Evolutionary conservation across 306 rosid species (phyloP).

Genomic region (Trifolium repens): DNA sequence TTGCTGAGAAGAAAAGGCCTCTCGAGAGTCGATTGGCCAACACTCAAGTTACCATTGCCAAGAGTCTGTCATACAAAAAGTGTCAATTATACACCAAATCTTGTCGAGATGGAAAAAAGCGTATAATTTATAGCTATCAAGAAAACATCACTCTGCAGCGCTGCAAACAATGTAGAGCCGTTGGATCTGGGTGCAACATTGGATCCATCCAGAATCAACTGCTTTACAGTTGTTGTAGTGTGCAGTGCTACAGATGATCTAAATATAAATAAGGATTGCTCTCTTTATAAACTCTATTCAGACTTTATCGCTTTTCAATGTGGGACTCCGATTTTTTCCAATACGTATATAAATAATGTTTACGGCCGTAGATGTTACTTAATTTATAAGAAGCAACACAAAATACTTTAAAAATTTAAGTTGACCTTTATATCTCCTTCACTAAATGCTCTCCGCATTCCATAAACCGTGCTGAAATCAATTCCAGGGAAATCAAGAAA

Average conservation of each 20-base stretch:
- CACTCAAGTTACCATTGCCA: slow-evolving; percentile 52
- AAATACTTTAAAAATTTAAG: slow-evolving; percentile 26
- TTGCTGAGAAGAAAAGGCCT: slow-evolving; percentile 62
- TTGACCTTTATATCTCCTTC: slow-evolving; percentile 96
- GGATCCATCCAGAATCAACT: neutral
- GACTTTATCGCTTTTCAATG: neutral
- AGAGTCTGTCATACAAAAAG: slow-evolving; percentile 79
- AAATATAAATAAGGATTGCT: neutral
- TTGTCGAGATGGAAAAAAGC: slow-evolving; percentile 50
- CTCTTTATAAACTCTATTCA: neutral
- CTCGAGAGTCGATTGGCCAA: slow-evolving; percentile 62
- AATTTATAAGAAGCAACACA: neutral
- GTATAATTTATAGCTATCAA: neutral
- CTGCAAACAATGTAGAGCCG: neutral
- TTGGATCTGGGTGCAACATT: neutral
- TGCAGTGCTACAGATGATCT: neutral
- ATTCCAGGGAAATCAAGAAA: slow-evolving; percentile 73
- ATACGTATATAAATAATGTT: too few relatives aligned
- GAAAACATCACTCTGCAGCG: neutral
- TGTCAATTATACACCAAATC: slow-evolving; percentile 51
- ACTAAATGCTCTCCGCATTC: slow-evolving; percentile 88
- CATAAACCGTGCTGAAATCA: slow-evolving; percentile 61
- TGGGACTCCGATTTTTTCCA: neutral
- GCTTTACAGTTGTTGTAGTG: neutral
- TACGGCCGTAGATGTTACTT: neutral